phyloP scores from a whole-genome alignment of 1,284 basidiomycete species.

The Cutaneotrichosporon cutaneum region DNA sequence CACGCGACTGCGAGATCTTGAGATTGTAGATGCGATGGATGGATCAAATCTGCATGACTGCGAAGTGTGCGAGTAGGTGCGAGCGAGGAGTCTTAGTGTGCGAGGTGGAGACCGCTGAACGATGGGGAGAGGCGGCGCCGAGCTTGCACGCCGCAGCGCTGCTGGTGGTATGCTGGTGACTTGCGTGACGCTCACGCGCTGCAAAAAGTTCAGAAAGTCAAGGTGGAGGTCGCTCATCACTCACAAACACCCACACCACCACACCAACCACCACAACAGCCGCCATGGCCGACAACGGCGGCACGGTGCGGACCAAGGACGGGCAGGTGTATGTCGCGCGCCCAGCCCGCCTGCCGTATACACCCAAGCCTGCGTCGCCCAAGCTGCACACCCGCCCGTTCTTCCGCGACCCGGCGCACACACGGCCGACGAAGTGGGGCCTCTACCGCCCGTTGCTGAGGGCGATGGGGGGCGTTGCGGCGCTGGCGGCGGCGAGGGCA shows the following conservation, averaged over 20 bases:
- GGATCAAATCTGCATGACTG: not conserved
- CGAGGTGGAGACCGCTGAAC: no score
- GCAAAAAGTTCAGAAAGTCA: conserved; percentile 5
- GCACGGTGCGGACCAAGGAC: not conserved
- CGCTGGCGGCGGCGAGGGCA: conserved; percentile 1
- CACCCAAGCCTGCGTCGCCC: not conserved
- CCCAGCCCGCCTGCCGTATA: not conserved
- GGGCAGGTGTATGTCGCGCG: not conserved
- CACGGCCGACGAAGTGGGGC: conserved; percentile 68
- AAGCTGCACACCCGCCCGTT: conserved; percentile 57
- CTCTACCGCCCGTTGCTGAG: conserved; percentile 70
- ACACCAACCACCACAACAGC: not conserved
- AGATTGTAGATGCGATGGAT: not conserved
- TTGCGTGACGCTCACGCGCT: no score
- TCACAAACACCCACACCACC: not conserved
- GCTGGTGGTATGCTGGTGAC: no score
- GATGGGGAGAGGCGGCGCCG: not conserved
- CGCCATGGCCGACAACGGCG: not conserved
- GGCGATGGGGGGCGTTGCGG: conserved; percentile 27
- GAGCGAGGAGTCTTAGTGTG: not conserved
- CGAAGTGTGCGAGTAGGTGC: not conserved
- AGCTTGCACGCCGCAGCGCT: no score
- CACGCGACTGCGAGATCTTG: not conserved
- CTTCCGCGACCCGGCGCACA: conserved; percentile 68
- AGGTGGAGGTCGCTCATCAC: conserved; percentile 1